phyloP scores from a whole-genome alignment of 2,329 filamentous ascomycete species.

The Hirsutella rhossiliensis region DNA sequence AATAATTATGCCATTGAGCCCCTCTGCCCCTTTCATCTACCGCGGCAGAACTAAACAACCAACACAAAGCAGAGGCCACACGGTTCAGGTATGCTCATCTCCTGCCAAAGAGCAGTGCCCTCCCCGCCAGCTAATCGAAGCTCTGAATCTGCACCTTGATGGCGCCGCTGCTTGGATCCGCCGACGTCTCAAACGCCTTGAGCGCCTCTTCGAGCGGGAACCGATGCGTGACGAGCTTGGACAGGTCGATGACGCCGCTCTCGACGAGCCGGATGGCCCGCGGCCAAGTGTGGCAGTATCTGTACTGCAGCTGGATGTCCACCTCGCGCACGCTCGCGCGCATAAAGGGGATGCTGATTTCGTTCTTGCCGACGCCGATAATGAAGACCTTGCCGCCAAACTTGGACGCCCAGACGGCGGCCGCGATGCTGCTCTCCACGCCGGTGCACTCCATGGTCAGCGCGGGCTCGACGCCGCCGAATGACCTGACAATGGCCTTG shows the following conservation, averaged over 20 bases:
- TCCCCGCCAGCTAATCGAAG: conserved; percentile 11
- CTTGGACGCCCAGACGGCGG: conserved; percentile 81
- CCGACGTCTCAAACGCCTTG: conserved; percentile 80
- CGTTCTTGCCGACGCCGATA: conserved; percentile 88
- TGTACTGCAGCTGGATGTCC: conserved; percentile 92
- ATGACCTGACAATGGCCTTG: conserved; percentile 50
- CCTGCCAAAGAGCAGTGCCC: no score
- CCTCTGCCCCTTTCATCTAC: no score
- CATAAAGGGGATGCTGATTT: conserved; percentile 96
- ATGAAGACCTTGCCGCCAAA: conserved; percentile 97
- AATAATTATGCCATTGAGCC: no score
- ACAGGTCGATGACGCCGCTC: conserved; percentile 72
- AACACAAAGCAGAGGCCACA: no score
- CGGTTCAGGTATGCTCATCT: no score
- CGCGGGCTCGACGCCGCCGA: conserved; percentile 70
- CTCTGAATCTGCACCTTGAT: conserved; percentile 96
- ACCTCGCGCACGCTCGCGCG: conserved; percentile 80
- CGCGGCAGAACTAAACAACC: no score
- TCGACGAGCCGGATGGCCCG: conserved; percentile 79
- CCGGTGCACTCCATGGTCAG: conserved; percentile 89
- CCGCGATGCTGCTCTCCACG: conserved; percentile 76
- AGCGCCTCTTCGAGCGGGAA: conserved; percentile 78
- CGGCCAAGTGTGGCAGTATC: conserved; percentile 94
- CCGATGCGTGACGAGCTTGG: conserved; percentile 76
- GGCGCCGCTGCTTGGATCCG: conserved; percentile 81